phyloP scores from a whole-genome alignment of 768 basidiomycete species.

The Suillus subalutaceus region DNA sequence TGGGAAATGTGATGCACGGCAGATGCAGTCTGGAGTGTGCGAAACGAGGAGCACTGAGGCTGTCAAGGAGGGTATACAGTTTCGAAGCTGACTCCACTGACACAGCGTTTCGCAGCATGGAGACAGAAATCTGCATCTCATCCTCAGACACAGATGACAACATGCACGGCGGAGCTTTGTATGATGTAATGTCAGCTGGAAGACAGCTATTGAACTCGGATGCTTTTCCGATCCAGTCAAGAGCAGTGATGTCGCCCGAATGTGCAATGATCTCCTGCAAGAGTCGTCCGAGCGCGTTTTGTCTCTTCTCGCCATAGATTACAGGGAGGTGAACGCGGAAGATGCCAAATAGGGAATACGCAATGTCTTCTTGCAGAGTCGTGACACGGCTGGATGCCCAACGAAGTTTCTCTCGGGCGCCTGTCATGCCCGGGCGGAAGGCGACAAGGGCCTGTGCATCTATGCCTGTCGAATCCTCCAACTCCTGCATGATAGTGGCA shows the following conservation, averaged over 20 bases:
- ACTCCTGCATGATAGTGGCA: neutral
- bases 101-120: neutral
- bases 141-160: neutral
- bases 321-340: neutral
- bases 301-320: neutral
- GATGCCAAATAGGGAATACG: neutral
- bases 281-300: neutral
- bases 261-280: neutral
- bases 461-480: neutral
- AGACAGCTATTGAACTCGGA: conserved; percentile 3
- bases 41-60: neutral
- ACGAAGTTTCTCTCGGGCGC: neutral
- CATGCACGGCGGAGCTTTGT: neutral
- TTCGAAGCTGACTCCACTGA: neutral
- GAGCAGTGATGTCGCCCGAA: neutral
- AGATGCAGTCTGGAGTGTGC: neutral
- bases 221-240: neutral
- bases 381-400: neutral
- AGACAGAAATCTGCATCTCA: neutral
- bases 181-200: neutral
- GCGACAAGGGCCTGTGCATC: neutral
- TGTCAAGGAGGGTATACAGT: neutral
- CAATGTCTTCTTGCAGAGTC: neutral
- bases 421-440: neutral
- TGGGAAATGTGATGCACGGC: neutral